Percentiles rank a stretch among this genome's conserved stretches.
Conservation (phyloP, 1,139 yeast species). For the Pneumocystis wakefieldiae region DNA sequence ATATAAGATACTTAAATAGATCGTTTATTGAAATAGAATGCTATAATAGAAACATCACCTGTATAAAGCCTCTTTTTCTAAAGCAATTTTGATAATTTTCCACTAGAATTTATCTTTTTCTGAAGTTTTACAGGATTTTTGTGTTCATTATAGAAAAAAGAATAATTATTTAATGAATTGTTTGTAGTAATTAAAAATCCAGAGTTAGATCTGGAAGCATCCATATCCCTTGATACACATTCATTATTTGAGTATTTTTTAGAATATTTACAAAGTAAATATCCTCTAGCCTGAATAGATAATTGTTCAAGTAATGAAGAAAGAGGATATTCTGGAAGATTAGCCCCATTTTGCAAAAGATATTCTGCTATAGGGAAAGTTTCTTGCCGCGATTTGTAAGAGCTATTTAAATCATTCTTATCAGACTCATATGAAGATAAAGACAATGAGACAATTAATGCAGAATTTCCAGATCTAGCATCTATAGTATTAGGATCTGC, state of each 20-base stretch:
- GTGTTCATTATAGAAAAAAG: background rate
- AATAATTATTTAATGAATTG: background rate
- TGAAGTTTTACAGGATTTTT: background rate
- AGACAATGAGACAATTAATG: constrained; percentile 7
- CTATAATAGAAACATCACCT: background rate
- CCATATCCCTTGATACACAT: background rate
- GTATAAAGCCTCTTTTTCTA: background rate
- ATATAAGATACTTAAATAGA: background rate
- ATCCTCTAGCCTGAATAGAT: background rate
- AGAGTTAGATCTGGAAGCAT: background rate
- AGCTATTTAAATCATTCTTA: constrained; percentile 6
- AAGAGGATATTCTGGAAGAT: constrained; percentile 17
- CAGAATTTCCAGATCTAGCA: constrained; percentile 4
- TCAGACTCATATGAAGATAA: constrained; percentile 6
- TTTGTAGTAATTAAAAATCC: background rate
- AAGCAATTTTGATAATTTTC: background rate
- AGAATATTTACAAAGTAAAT: background rate
- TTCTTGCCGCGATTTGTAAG: constrained; percentile 8
- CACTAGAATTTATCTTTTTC: background rate
- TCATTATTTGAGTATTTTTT: background rate
- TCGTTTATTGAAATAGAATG: background rate
- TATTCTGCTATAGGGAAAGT: constrained; percentile 61
- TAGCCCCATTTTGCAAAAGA: constrained; percentile 49
- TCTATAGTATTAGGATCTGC: constrained; percentile 25
- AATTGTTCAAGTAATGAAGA: background rate